Conservation (phyloP, 2,329 filamentous ascomycete species). For the Alternaria sp. region DNA sequence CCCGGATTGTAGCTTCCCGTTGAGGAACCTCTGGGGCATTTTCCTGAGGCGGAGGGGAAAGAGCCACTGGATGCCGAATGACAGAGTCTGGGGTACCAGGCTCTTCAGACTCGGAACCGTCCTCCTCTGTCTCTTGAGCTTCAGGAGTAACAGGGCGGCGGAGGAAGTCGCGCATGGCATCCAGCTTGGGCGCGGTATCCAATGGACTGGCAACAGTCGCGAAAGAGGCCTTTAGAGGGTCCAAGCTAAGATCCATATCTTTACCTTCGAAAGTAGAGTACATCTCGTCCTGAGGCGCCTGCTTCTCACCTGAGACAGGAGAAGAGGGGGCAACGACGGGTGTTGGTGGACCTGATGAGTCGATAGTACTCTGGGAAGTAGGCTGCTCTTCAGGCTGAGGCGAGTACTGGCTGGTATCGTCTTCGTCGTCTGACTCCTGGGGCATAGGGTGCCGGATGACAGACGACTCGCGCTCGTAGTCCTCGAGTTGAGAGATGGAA, state of each 20-base stretch:
- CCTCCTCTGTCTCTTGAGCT: conserved; percentile 29
- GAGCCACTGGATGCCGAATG: conserved; percentile 73
- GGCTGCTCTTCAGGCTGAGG: conserved; percentile 48
- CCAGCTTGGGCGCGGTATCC: conserved; percentile 45
- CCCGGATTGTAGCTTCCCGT: conserved; percentile 84
- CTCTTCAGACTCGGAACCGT: conserved; percentile 65
- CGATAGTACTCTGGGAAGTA: conserved; percentile 44
- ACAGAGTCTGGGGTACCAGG: conserved; percentile 86
- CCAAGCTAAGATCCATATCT: conserved; percentile 62
- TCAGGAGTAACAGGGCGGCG: conserved; percentile 61
- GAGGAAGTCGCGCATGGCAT: conserved; percentile 48
- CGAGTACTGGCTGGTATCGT: conserved; percentile 66
- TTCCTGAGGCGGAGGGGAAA: conserved; percentile 46
- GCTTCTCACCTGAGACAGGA: conserved; percentile 37
- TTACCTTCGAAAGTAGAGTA: conserved; percentile 58
- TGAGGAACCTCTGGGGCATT: conserved; percentile 76
- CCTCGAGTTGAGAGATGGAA: conserved; percentile 51
- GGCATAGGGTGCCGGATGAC: conserved; percentile 62
- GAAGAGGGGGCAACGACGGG: conserved; percentile 47
- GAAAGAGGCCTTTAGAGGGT: conserved; percentile 58
- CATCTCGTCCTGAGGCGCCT: conserved; percentile 49
- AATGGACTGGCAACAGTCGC: conserved; percentile 37
- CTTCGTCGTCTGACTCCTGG: conserved; percentile 50
- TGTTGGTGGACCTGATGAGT: conserved; percentile 54
- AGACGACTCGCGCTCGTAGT: conserved; percentile 56